A percentile compares a stretch with the other conserved stretches of the same genome.
Evolutionary conservation across 768 basidiomycete genomes (phyloP).

Genomic region (Lactifluus rugatus): DNA sequence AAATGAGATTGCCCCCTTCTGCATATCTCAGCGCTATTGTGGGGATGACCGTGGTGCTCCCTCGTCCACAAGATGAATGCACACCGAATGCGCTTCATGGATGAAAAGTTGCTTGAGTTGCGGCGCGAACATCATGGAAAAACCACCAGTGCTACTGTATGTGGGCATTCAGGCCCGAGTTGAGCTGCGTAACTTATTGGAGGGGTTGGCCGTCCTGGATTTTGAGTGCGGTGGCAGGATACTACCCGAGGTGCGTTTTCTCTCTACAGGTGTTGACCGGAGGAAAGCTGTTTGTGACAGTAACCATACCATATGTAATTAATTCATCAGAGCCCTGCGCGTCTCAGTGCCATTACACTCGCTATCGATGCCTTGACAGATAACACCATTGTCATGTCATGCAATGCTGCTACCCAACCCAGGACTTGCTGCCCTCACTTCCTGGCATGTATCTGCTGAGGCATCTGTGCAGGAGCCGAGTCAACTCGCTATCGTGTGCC

Average conservation of each 20-base stretch:
- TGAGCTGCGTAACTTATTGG: no score
- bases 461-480: constrained; percentile 51
- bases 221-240: constrained; percentile 95
- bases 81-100: constrained; percentile 70
- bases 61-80: constrained; percentile 95
- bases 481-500: no score
- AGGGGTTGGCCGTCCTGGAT: constrained; percentile 71
- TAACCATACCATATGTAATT: no score
- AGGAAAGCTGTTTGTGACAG: no score
- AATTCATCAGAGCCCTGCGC: constrained; percentile 73
- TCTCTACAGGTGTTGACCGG: not conserved
- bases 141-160: no score
- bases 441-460: constrained; percentile 70
- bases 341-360: constrained; percentile 78
- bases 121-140: constrained; percentile 41
- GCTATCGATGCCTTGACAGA: constrained; percentile 88
- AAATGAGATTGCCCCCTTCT: no score
- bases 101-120: constrained; percentile 59
- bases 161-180: no score
- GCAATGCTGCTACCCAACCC: constrained; percentile 79
- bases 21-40: constrained; percentile 93
- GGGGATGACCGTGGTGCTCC: no score
- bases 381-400: constrained; percentile 75
- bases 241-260: constrained; percentile 64
- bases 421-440: constrained; percentile 45